Base-by-base conservation (phyloP, 176 grass and related monocot species). In the Coix lacrymajobi region DNA sequence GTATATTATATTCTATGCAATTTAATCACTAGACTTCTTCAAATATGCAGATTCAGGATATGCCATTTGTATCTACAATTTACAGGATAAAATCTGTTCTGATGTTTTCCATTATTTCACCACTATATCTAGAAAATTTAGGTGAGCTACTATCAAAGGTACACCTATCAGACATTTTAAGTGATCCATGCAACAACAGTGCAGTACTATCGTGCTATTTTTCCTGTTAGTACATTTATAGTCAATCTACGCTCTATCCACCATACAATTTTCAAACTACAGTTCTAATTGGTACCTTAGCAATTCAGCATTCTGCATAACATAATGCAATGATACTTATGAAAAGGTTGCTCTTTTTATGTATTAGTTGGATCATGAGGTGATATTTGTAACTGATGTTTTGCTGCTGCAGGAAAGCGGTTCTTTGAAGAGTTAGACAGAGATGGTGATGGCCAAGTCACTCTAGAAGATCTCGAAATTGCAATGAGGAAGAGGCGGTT, bases 381-480 rank as follows among this genome's bases (percentile, higher is more conserved):
- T 63, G 46, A 76, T 85, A 51, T 48, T 70, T 61, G 14, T 44
- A 71, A 36, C 41, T 22, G 26, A 30, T 76, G 19, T 81, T 26
- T 37, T 78, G 69, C 70, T 90, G 25, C 71, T 87, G 49, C 84
- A 98, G 96, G 96, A 89, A 98, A 82, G 85, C 84, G 87, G 10
- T 98, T 98, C 85, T 98, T 98, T 86, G 91, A 98, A 86, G 96
- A 95, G 73, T 86, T 98, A 38, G 96, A 98, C 60, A 90, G 92
- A 90, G 93, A 98, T 85, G 85, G 89, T 76, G 96, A 98, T 83
- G 96, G 96, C 14, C 91, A 93, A 70, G 87, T 98, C 68, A 98
- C 89, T 56, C 77, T 98, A 16, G 96, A 98, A 85, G 96, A 98
- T 73, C 92, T 98, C 58, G 96, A 98, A 86, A 76, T 93, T 85